Conservation (phyloP, 1,139 yeast genomes). For the Diutina neorugosa region DNA sequence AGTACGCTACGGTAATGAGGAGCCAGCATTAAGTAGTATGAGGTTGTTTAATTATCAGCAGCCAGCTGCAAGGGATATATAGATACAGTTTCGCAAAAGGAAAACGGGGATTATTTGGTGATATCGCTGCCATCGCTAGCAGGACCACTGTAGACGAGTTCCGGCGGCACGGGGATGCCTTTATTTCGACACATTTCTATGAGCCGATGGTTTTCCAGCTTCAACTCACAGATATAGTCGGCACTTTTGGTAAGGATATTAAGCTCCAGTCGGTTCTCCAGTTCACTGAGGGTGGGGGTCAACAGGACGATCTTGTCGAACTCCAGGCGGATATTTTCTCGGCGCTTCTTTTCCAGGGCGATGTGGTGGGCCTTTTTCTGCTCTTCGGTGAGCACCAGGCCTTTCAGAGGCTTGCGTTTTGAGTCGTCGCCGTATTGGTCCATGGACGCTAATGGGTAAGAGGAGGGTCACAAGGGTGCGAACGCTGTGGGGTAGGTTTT, state of each 20-base stretch:
- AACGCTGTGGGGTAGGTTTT: neutral
- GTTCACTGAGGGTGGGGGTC: constrained; percentile 29
- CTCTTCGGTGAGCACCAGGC: constrained; percentile 20
- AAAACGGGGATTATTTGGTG: neutral
- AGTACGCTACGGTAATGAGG: neutral
- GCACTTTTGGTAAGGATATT: constrained; percentile 35
- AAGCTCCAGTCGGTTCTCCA: constrained; percentile 34
- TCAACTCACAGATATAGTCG: constrained; percentile 30
- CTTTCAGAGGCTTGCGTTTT: neutral
- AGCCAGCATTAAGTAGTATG: neutral
- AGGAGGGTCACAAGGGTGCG: neutral
- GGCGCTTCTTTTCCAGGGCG: constrained; percentile 37
- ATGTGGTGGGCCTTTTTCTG: constrained; percentile 39
- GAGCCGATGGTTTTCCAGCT: constrained; percentile 26
- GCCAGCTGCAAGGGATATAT: neutral
- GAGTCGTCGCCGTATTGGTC: neutral
- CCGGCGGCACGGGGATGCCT: constrained; percentile 28
- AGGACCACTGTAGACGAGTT: constrained; percentile 29
- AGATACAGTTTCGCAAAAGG: neutral
- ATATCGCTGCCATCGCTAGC: constrained; percentile 8
- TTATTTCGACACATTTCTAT: constrained; percentile 21
- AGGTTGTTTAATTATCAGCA: neutral
- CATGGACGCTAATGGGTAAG: neutral
- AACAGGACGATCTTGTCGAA: constrained; percentile 32
- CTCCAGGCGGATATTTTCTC: constrained; percentile 35